Base-by-base conservation (phyloP, 495 filamentous ascomycete genomes). In the Pseudomonodictys pantanalensis region DNA sequence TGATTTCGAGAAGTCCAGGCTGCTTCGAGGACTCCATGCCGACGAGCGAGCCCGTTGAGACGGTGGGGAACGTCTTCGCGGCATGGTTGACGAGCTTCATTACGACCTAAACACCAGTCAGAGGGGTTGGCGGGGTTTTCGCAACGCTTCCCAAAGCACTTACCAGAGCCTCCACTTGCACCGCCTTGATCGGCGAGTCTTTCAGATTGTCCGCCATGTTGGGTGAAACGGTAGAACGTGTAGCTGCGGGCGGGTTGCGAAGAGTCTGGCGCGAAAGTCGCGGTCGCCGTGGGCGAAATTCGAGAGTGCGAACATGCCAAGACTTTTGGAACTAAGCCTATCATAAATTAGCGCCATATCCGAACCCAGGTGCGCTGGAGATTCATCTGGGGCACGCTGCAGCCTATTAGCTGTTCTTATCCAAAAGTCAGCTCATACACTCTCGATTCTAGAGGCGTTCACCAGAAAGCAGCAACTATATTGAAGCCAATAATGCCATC, bases 71-170 rank as follows among this genome's bases (percentile, higher is more conserved):
- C 56, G 79, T 80, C 60, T 90, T 81, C 24, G 89, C 86, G 79
- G 86, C 88, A 79, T 95, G 90, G 78, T 92, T 96, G 68, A 93
- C 90, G 68, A 97, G 90, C 77, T 95, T 95, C 90, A 96, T 90
- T 50, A 92, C 90, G 71, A 96, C 90, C 90, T 95, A 48, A 12
- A 35, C 5, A 12, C 15, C 38, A 3, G 38, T 41, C 20, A 41
- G 48, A 71, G 58, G 52, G 48, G 50, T 56, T 45, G 61, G 48
- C 28, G 51, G 47, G 52, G 44, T 33, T 67, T 25, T 35, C 26
- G 46, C 18, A 54, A 38, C 30, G 20, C 8, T 65, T 22, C 26
- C 32, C 11, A 51, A 52, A 52, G 53, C 28, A 64, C 55, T 50
- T 83, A 90, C 89, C 81, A 95, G 75, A 59, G 88, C 87, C 76